A percentile compares a stretch with the other conserved stretches of the same genome.
Evolutionary conservation across 2,329 filamentous ascomycete species (phyloP).

Genomic region (Zalaria sp.): DNA sequence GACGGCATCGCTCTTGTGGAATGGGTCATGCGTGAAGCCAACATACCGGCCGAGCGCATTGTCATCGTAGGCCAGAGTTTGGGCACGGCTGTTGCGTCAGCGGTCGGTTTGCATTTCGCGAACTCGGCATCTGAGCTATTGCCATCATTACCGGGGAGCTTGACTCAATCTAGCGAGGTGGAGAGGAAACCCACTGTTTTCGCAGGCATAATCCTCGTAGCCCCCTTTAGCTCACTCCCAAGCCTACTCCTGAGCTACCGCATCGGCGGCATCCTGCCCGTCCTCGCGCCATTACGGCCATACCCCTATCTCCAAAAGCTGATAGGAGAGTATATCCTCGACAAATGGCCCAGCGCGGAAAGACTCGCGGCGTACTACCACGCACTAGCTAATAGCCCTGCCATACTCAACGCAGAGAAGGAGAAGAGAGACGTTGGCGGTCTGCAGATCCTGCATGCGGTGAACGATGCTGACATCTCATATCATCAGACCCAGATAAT

Average conservation of each 20-base stretch:
- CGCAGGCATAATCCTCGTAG: constrained; percentile 65
- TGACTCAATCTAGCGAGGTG: background rate
- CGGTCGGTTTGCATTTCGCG: constrained; percentile 55
- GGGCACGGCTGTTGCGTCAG: constrained; percentile 71
- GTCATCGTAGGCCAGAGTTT: constrained; percentile 76
- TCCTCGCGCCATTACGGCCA: constrained; percentile 58
- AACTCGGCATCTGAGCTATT: constrained; percentile 9
- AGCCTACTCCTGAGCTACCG: constrained; percentile 64
- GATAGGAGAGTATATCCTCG: constrained; percentile 52
- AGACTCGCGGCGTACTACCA: constrained; percentile 51
- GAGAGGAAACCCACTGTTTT: constrained; percentile 39
- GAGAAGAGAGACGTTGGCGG: constrained; percentile 21
- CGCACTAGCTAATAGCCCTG: constrained; percentile 28
- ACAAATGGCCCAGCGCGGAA: constrained; percentile 63
- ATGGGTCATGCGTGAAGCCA: constrained; percentile 52
- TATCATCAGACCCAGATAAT: constrained; percentile 43
- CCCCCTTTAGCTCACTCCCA: constrained; percentile 63
- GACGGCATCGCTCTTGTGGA: constrained; percentile 63
- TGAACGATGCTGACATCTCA: constrained; percentile 70
- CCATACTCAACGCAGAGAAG: constrained; percentile 25
- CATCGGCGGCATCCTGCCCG: constrained; percentile 61
- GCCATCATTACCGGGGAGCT: background rate
- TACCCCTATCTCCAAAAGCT: constrained; percentile 51
- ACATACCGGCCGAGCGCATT: constrained; percentile 56
- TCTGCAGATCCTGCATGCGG: constrained; percentile 64